phyloP scores from a whole-genome alignment of 495 filamentous ascomycete genomes.

The Lasiosphaeria miniovina region DNA sequence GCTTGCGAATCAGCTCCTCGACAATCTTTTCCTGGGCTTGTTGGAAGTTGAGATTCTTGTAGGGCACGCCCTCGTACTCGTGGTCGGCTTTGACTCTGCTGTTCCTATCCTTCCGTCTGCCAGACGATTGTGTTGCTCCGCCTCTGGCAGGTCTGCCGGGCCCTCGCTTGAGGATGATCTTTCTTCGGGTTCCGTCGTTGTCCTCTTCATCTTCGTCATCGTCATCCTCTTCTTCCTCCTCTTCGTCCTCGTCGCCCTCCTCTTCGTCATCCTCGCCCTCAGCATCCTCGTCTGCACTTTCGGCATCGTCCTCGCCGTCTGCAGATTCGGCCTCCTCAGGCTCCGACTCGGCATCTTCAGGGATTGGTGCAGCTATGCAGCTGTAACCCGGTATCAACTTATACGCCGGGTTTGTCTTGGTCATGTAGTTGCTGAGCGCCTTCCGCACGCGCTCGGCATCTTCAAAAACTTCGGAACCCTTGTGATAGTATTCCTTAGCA shows the following conservation, averaged over 20 bases:
- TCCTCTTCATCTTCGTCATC: conserved; percentile 30
- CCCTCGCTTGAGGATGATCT: conserved; percentile 30
- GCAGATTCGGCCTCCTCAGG: conserved; percentile 3
- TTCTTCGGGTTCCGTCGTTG: conserved; percentile 29
- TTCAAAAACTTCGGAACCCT: conserved; percentile 60
- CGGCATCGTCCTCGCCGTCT: conserved; percentile 21
- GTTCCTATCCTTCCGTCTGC: conserved; percentile 16
- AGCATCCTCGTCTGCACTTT: conserved; percentile 19
- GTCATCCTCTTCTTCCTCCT: conserved; percentile 27
- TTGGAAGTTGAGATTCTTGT: conserved; percentile 67
- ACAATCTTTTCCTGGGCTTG: conserved; percentile 80
- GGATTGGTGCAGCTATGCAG: conserved; percentile 60
- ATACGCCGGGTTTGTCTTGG: conserved; percentile 71
- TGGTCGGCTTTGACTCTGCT: conserved; percentile 42
- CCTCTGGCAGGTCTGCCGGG: conserved; percentile 24
- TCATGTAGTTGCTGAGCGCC: conserved; percentile 71
- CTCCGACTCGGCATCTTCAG: conserved; percentile 35
- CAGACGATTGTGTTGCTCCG: conserved; percentile 8
- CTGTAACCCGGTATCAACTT: conserved; percentile 53
- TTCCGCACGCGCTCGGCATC: conserved; percentile 77
- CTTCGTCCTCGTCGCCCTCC: conserved; percentile 19
- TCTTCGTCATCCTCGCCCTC: conserved; percentile 26
- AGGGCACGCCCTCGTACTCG: conserved; percentile 51
- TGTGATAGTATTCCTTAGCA: conserved; percentile 69
- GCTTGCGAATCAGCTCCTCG: conserved; percentile 60